Percentiles rank a stretch among this genome's conserved stretches.
Evolutionary conservation across 495 filamentous ascomycete species (phyloP).

Genomic region (Lichina pygmaea): DNA sequence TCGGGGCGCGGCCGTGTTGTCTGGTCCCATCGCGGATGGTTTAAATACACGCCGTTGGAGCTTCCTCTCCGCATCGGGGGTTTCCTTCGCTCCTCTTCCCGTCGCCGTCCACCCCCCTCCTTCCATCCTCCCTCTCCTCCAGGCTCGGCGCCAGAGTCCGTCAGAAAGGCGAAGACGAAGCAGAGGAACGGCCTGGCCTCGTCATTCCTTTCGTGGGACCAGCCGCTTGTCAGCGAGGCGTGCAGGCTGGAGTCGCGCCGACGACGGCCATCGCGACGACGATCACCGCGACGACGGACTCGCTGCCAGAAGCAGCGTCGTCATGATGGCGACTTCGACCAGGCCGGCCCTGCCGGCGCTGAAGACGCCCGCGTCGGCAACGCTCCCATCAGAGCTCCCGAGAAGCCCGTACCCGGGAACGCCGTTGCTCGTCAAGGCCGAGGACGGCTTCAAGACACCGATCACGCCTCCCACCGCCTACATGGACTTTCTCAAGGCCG

Average conservation of each 20-base stretch:
- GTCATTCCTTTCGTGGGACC: too few species aligned
- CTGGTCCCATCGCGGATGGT: too few species aligned
- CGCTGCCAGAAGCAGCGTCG: background rate
- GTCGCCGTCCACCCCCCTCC: background rate
- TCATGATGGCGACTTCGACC: background rate
- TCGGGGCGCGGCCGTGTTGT: too few species aligned
- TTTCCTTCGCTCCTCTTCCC: background rate
- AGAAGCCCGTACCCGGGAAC: conserved; percentile 25
- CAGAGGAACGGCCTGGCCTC: too few species aligned
- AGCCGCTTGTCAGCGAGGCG: too few species aligned
- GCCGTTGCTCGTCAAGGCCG: conserved; percentile 22
- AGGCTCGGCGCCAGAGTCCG: too few species aligned
- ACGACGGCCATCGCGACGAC: background rate
- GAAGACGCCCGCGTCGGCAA: conserved; percentile 48
- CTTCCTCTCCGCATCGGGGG: too few species aligned
- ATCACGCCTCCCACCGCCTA: conserved; percentile 86
- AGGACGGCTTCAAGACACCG: conserved; percentile 40
- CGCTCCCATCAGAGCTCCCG: conserved; percentile 49
- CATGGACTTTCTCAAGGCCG: conserved; percentile 65
- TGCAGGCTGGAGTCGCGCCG: background rate
- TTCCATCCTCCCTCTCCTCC: too few species aligned
- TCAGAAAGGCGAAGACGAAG: too few species aligned
- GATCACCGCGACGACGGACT: background rate
- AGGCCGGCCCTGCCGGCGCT: conserved; percentile 7
- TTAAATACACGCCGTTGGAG: too few species aligned